Conservation (phyloP, 2,329 filamentous ascomycete species). For the Alternaria hordeiaustralica region DNA sequence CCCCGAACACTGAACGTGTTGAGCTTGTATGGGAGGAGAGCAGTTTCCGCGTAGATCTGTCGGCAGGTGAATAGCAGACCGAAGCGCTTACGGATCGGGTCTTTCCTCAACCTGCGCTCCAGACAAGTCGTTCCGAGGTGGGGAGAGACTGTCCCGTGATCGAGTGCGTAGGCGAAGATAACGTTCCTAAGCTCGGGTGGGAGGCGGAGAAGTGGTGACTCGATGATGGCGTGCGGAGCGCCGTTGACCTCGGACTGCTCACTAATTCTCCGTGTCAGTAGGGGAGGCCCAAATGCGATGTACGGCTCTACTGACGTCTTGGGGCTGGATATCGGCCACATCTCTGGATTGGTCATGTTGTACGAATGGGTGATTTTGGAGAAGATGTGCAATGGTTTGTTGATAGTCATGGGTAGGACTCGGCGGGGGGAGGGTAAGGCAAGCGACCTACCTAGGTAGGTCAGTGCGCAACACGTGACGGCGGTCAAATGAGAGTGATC, state of each 20-base stretch:
- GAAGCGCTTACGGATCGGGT: background rate
- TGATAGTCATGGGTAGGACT: no score
- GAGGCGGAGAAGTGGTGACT: background rate
- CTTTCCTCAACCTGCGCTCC: background rate
- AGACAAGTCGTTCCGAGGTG: fast-evolving
- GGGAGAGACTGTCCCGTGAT: background rate
- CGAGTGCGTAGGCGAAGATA: background rate
- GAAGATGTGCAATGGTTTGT: fast-evolving
- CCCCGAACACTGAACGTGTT: background rate
- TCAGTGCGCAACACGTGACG: background rate
- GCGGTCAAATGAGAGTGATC: no score
- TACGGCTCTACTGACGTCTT: background rate
- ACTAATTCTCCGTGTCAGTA: background rate
- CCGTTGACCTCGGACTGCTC: background rate
- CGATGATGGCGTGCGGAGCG: background rate
- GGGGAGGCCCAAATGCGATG: fast-evolving
- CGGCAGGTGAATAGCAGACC: background rate
- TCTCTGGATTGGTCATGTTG: background rate
- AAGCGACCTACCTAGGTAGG: no score
- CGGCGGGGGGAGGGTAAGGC: fast-evolving
- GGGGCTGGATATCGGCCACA: background rate
- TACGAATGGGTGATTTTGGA: background rate
- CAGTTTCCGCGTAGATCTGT: background rate
- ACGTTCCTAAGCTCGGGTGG: background rate
- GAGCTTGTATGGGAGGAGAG: background rate